Conservation (phyloP, 345 rosid genomes). For the Mallotus nudiflorus region DNA sequence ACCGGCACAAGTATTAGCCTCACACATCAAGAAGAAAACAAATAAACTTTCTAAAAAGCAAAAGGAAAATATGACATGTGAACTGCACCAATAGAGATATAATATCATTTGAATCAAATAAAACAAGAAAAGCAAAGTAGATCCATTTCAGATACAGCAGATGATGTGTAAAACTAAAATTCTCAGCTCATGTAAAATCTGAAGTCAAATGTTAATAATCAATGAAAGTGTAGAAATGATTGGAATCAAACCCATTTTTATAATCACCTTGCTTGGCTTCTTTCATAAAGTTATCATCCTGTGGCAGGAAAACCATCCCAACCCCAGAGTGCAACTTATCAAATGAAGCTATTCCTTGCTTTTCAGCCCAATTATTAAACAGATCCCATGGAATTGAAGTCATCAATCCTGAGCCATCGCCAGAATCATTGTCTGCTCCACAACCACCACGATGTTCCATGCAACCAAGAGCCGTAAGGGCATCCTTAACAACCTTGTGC, state of each 20-base stretch:
- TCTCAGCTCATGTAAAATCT: neutral
- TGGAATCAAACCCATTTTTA: conserved; percentile 5
- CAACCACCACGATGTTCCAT: conserved; percentile 99
- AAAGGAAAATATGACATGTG: neutral
- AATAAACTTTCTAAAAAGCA: neutral
- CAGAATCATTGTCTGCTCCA: conserved; percentile 98
- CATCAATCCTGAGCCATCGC: conserved; percentile 98
- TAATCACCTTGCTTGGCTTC: conserved; percentile 82
- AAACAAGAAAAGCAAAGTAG: neutral
- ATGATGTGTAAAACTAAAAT: neutral
- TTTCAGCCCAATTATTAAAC: conserved; percentile 73
- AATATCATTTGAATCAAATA: conserved; percentile 4
- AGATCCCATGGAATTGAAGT: conserved; percentile 96
- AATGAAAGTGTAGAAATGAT: conserved; percentile 3
- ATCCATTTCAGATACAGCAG: neutral
- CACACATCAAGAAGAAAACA: neutral
- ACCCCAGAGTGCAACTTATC: conserved; percentile 91
- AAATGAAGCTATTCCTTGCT: conserved; percentile 68
- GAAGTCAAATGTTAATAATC: conserved; percentile 14
- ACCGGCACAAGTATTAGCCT: neutral
- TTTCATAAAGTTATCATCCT: conserved; percentile 52
- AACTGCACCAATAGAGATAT: neutral
- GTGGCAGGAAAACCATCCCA: conserved; percentile 92
- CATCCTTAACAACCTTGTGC: conserved; percentile 73
- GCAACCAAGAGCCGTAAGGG: conserved; percentile 90